Conservation (phyloP, 177 flowering plant species). For the Vitis hybrid region DNA sequence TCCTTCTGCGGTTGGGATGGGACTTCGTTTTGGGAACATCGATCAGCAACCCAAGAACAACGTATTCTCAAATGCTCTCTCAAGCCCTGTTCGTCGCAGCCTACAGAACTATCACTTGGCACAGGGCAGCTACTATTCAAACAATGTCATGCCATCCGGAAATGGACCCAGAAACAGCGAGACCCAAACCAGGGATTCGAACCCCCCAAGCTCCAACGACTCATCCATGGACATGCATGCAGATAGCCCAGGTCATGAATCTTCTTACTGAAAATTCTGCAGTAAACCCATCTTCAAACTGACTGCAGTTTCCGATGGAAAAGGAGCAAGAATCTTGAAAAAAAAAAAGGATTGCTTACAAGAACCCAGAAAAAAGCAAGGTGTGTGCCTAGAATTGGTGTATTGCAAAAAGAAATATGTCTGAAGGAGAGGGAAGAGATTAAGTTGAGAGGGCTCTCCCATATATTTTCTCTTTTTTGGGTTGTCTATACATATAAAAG, state of each 20-base stretch:
- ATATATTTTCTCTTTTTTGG: not conserved
- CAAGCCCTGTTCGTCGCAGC: slow-evolving; percentile 36
- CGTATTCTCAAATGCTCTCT: slow-evolving; percentile 40
- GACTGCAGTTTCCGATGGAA: not conserved
- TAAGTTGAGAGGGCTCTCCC: not conserved
- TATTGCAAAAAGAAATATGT: not conserved
- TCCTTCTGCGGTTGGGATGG: slow-evolving; percentile 10
- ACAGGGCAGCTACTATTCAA: slow-evolving; percentile 18
- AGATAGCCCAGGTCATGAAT: slow-evolving; percentile 27
- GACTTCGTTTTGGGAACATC: slow-evolving; percentile 15
- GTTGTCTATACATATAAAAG: not conserved
- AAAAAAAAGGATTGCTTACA: not conserved
- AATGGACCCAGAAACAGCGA: slow-evolving; percentile 15
- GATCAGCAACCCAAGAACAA: slow-evolving; percentile 32
- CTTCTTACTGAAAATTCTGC: slow-evolving; percentile 8
- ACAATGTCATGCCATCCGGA: slow-evolving; percentile 9
- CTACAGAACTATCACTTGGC: slow-evolving; percentile 30
- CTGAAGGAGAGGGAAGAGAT: not conserved
- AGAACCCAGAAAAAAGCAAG: not conserved
- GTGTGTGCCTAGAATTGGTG: not conserved
- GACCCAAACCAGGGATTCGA: slow-evolving; percentile 21
- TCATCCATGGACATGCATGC: slow-evolving; percentile 40
- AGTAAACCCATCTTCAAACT: not conserved
- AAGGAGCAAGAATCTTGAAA: not conserved
- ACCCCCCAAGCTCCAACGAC: slow-evolving; percentile 26